phyloP scores from a whole-genome alignment of 2,329 filamentous ascomycete species.

The Hysterium pulicare region DNA sequence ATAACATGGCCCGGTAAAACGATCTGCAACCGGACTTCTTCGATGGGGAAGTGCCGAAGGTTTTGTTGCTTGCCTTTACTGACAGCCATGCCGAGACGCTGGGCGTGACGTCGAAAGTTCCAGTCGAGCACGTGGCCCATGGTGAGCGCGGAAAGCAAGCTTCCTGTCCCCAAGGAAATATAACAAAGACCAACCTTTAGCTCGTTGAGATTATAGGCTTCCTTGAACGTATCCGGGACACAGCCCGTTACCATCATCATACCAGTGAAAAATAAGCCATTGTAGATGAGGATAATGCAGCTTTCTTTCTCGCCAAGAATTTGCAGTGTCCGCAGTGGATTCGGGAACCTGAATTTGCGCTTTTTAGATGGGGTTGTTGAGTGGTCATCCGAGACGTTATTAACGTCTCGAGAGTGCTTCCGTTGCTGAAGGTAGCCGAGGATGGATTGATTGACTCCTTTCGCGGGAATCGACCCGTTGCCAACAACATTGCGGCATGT shows the following conservation, averaged over 20 bases:
- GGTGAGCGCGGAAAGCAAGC: conserved; percentile 31
- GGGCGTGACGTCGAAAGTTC: conserved; percentile 66
- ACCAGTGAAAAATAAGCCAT: conserved; percentile 29
- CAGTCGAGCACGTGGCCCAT: conserved; percentile 59
- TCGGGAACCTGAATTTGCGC: conserved; percentile 39
- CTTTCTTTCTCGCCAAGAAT: conserved; percentile 37
- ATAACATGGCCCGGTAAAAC: conserved; percentile 23
- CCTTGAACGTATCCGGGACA: too few species aligned
- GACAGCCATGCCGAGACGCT: conserved; percentile 56
- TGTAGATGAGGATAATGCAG: conserved; percentile 31
- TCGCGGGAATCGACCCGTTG: conserved; percentile 20
- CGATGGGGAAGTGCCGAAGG: conserved; percentile 42
- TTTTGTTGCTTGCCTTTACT: conserved; percentile 52
- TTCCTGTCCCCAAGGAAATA: conserved; percentile 32
- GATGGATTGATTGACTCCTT: conserved; percentile 1
- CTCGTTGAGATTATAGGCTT: conserved; percentile 38
- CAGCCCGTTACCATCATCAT: too few species aligned
- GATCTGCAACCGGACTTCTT: conserved; percentile 25
- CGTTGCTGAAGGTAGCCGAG: conserved; percentile 2
- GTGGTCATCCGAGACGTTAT: conserved; percentile 4
- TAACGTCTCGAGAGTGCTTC: too few species aligned
- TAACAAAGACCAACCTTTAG: conserved; percentile 41
- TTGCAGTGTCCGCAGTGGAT: conserved; percentile 38
- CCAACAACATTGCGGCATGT: conserved; percentile 43
- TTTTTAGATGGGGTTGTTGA: conserved; percentile 7